Evolutionary conservation across 768 basidiomycete species (phyloP).

Genomic region (Phylloporus scabripes): DNA sequence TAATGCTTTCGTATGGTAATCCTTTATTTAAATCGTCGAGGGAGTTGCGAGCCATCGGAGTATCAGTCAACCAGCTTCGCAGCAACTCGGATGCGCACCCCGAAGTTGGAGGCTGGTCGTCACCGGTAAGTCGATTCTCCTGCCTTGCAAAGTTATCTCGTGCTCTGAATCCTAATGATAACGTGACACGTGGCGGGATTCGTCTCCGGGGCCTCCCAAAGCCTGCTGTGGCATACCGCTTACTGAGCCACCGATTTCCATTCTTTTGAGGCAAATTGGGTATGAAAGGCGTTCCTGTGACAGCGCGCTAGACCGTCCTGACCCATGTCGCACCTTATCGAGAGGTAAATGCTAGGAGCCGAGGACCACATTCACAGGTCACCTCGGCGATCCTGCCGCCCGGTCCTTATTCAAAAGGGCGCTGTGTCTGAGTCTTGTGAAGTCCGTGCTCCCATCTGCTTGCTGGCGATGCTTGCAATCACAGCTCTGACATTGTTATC

Average conservation of each 20-base stretch:
- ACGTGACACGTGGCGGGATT: neutral
- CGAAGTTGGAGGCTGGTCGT: neutral
- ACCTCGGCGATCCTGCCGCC: constrained; percentile 6
- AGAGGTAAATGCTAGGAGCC: constrained; percentile 8
- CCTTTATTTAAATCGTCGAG: constrained; percentile 22
- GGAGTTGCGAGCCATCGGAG: constrained; percentile 8
- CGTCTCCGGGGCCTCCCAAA: constrained; percentile 9
- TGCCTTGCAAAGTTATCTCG: neutral
- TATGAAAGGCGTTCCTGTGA: neutral
- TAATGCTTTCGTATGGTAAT: constrained; percentile 36
- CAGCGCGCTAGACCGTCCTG: constrained; percentile 1
- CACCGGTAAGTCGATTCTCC: constrained; percentile 11
- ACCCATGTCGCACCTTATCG: constrained; percentile 14
- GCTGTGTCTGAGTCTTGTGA: neutral
- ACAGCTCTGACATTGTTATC: constrained; percentile 6
- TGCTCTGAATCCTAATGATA: constrained; percentile 5
- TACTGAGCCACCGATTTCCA: constrained; percentile 3
- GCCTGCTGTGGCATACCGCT: constrained; percentile 9
- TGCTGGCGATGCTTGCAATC: neutral
- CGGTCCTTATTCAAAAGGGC: constrained; percentile 14
- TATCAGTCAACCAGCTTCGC: constrained; percentile 6
- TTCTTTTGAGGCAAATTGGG: constrained; percentile 6
- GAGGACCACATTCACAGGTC: constrained; percentile 8
- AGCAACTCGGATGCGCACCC: constrained; percentile 4
- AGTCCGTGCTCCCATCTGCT: constrained; percentile 1